Percentiles rank a stretch among this genome's conserved stretches.
Conservation (phyloP, 805 yeast species). For the Candida nitratophila region DNA sequence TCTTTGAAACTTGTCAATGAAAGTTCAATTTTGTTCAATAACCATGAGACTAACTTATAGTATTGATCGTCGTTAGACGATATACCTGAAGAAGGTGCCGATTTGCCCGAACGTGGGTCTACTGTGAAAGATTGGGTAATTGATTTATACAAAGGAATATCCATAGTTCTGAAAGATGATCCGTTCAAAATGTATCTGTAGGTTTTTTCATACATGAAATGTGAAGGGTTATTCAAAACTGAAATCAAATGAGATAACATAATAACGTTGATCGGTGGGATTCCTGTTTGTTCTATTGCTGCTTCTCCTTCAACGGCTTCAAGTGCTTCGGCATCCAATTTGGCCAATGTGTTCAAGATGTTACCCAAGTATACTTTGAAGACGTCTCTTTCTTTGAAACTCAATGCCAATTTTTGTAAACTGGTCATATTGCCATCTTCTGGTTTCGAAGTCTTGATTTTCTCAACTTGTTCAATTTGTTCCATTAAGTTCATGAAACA, state of each 20-base stretch:
- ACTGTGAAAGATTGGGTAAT: slow-evolving; percentile 24
- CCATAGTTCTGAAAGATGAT: slow-evolving; percentile 35
- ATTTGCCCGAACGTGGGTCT: slow-evolving; percentile 15
- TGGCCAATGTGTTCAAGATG: slow-evolving; percentile 29
- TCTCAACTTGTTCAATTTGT: slow-evolving; percentile 23
- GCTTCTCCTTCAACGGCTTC: not conserved
- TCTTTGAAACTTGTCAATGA: slow-evolving; percentile 47
- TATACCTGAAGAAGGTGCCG: slow-evolving; percentile 12
- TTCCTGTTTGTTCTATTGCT: slow-evolving; percentile 4
- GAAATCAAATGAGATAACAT: slow-evolving; percentile 49
- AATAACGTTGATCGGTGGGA: slow-evolving; percentile 46
- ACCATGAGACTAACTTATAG: slow-evolving; percentile 61
- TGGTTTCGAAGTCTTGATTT: slow-evolving; percentile 10
- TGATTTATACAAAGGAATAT: slow-evolving; percentile 38
- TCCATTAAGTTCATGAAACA: slow-evolving; percentile 35
- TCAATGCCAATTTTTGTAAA: slow-evolving; percentile 4
- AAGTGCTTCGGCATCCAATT: not conserved
- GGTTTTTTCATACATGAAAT: slow-evolving; percentile 64
- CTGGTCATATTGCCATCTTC: slow-evolving; percentile 1
- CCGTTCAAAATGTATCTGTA: slow-evolving; percentile 58
- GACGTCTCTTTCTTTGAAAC: slow-evolving; percentile 49
- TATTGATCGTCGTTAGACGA: slow-evolving; percentile 39
- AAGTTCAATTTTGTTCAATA: slow-evolving; percentile 39
- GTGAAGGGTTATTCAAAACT: slow-evolving; percentile 62
- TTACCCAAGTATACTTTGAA: slow-evolving; percentile 48